A percentile compares a stretch with the other conserved stretches of the same genome.
These are phyloP conservation scores for Xylaria digitata DNA, from an alignment of 2,329 filamentous ascomycete species.

Conservation along the genomic window DNA sequence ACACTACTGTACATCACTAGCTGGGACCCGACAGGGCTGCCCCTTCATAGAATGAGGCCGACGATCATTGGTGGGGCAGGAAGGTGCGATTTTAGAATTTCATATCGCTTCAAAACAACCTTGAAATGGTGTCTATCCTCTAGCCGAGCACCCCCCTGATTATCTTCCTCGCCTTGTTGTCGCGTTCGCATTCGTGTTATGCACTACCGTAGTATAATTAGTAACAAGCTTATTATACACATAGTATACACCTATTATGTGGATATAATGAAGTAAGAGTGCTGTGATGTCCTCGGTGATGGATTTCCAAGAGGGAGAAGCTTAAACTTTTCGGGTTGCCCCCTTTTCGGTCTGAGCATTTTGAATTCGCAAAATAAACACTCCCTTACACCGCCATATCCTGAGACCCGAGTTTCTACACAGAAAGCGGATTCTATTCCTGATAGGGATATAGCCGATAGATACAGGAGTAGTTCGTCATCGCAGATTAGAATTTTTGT, in stretches of 20 bases:
- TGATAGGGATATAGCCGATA: background rate
- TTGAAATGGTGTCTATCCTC: too few relatives aligned
- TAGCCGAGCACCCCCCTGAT: too few relatives aligned
- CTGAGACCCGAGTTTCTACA: background rate
- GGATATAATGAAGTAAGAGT: too few relatives aligned
- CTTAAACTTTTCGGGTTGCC: background rate
- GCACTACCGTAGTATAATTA: too few relatives aligned
- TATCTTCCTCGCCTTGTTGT: too few relatives aligned
- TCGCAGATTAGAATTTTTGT: background rate
- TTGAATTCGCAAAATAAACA: background rate
- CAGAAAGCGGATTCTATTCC: background rate
- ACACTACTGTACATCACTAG: too few relatives aligned
- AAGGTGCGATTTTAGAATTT: background rate
- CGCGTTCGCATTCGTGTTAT: too few relatives aligned
- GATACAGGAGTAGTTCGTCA: background rate
- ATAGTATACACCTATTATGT: too few relatives aligned
- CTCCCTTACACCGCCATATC: slow-evolving; percentile 11
- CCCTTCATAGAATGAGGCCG: background rate
- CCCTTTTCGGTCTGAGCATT: slow-evolving; percentile 7
- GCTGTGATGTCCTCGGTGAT: too few relatives aligned
- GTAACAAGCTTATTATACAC: too few relatives aligned
- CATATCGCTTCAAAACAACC: background rate
- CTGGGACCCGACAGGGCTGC: too few relatives aligned
- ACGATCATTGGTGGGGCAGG: background rate
- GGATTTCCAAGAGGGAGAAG: background rate